phyloP scores from a whole-genome alignment of 2,329 filamentous ascomycete genomes.

The Alternaria sp. region DNA sequence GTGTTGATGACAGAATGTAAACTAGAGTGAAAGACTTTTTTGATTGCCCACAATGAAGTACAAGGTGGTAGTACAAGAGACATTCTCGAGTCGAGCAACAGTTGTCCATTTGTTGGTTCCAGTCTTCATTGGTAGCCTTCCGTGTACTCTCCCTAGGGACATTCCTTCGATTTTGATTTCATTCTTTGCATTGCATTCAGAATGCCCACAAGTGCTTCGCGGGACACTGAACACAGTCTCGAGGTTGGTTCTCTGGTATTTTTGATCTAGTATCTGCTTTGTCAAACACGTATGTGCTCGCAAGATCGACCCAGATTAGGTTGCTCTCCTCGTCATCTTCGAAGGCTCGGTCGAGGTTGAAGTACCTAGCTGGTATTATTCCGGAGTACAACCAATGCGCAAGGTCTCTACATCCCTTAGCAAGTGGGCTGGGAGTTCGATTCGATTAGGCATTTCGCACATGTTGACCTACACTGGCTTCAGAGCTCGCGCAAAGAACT shows the following conservation, averaged over 20 bases:
- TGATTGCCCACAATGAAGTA: neutral
- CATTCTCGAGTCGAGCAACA: neutral
- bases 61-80: neutral
- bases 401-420: conserved; percentile 4
- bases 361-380: conserved; percentile 10
- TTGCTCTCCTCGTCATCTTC: neutral
- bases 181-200: neutral
- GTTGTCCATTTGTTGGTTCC: neutral
- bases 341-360: neutral
- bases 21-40: neutral
- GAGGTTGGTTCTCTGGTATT: conserved; percentile 6
- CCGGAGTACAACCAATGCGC: conserved; percentile 14
- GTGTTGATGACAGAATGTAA: neutral
- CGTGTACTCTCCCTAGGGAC: neutral
- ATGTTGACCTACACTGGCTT: conserved; percentile 13
- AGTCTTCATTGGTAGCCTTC: neutral
- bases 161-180: no score
- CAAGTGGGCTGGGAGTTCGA: conserved; percentile 11
- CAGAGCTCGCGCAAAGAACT: conserved; percentile 12
- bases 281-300: conserved; percentile 12
- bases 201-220: neutral
- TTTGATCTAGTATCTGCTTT: conserved; percentile 10
- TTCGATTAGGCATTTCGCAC: conserved; percentile 3
- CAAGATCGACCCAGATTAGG: conserved; percentile 12
- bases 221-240: neutral